Conservation (phyloP, 176 grass and related monocot genomes). For the Cocos nucifera region DNA sequence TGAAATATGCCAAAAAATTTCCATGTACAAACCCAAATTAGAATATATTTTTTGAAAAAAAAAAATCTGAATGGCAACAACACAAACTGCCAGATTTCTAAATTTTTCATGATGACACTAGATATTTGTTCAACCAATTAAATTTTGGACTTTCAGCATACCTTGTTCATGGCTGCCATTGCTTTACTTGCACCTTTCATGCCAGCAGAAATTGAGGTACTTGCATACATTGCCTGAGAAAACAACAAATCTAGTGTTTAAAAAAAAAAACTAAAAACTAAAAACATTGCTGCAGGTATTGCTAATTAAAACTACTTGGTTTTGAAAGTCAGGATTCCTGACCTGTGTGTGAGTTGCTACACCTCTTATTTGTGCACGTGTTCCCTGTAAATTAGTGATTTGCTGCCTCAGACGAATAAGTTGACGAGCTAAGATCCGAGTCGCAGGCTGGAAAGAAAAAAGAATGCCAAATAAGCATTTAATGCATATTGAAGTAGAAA, state of each 20-base stretch:
- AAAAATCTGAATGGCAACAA: no score
- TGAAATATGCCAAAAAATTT: constrained; percentile 28
- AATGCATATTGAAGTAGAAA: no score
- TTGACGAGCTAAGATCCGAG: constrained; percentile 93
- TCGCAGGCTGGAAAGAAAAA: constrained; percentile 51
- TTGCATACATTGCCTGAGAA: constrained; percentile 81
- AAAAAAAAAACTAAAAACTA: no score
- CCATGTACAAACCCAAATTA: no score
- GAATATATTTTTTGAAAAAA: no score
- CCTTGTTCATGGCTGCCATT: constrained; percentile 99
- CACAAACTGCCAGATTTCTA: no score
- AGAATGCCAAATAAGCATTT: no score
- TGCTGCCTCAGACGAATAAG: constrained; percentile 90
- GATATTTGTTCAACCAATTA: not conserved
- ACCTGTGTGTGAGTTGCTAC: constrained; percentile 98
- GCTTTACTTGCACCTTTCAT: constrained; percentile 99
- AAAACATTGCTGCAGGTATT: no score
- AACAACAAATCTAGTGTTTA: constrained; percentile 3
- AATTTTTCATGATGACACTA: not conserved
- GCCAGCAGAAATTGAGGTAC: constrained; percentile 96
- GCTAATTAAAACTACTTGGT: no score
- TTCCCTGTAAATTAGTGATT: constrained; percentile 94
- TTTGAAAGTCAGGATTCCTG: not conserved
- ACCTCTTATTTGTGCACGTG: constrained; percentile 88
- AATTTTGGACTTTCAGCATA: constrained; percentile 27